These are phyloP conservation scores for Hyaloscypha bicolor DNA, from an alignment of 495 filamentous ascomycete species.

Conservation along the genomic window DNA sequence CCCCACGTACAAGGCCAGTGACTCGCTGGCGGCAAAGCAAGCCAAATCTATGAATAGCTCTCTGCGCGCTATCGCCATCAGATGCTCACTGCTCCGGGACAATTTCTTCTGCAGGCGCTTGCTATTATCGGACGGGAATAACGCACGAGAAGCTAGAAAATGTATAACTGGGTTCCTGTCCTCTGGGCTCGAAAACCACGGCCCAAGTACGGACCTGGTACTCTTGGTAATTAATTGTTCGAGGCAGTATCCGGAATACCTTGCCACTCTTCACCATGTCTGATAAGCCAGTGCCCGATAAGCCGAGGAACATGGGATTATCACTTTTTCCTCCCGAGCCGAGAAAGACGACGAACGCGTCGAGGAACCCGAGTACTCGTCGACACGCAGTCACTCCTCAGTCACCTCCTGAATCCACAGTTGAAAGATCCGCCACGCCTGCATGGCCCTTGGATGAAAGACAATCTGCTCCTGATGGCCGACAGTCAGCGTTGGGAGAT, in stretches of 20 bases:
- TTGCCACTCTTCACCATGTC: constrained; percentile 13
- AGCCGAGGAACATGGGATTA: constrained; percentile 44
- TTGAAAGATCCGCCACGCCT: constrained; percentile 40
- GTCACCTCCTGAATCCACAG: constrained; percentile 21
- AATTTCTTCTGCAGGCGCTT: background rate
- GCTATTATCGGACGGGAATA: background rate
- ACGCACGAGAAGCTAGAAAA: background rate
- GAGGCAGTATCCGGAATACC: constrained; percentile 27
- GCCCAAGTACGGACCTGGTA: background rate
- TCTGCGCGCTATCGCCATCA: background rate
- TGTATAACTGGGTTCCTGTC: background rate
- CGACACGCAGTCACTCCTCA: constrained; percentile 23
- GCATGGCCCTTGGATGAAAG: constrained; percentile 40
- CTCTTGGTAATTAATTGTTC: background rate
- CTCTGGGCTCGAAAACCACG: background rate
- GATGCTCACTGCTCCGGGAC: background rate
- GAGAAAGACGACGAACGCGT: constrained; percentile 30
- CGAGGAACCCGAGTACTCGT: constrained; percentile 28
- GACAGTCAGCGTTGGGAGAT: constrained; percentile 25
- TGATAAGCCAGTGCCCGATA: constrained; percentile 13
- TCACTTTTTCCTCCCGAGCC: constrained; percentile 58
- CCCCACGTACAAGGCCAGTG: background rate
- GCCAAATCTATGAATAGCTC: background rate
- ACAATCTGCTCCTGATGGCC: constrained; percentile 34
- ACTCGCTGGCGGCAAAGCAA: constrained; percentile 1